Evolutionary conservation across 495 filamentous ascomycete species (phyloP).

Genomic region (Xylaria grammica): DNA sequence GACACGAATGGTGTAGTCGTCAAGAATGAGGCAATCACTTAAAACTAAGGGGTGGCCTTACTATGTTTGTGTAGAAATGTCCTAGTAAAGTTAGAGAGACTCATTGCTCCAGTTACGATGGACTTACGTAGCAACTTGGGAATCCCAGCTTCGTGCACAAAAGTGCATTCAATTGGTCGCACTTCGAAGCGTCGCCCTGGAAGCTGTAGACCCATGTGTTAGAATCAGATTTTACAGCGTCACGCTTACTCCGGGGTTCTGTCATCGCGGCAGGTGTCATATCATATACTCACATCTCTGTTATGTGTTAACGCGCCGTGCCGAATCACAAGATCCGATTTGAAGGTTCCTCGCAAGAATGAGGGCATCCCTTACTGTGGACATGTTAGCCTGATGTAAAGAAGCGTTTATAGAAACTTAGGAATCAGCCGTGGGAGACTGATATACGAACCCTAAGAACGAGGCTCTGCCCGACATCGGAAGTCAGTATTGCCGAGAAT

Average conservation of each 20-base stretch:
- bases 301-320: slow-evolving; percentile 5
- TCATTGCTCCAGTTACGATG: background rate
- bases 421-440: background rate
- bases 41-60: slow-evolving; percentile 3
- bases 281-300: slow-evolving; percentile 20
- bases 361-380: slow-evolving; percentile 6
- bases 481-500: background rate
- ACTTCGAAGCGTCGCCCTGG: slow-evolving; percentile 76
- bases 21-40: background rate
- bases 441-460: slow-evolving; percentile 61
- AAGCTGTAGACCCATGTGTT: slow-evolving; percentile 51
- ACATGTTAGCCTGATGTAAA: background rate
- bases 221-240: background rate
- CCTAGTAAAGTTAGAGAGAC: slow-evolving; percentile 17
- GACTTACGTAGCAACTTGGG: slow-evolving; percentile 59
- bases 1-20: background rate
- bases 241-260: background rate
- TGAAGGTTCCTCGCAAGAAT: background rate
- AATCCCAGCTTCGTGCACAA: slow-evolving; percentile 89
- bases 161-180: slow-evolving; percentile 76
- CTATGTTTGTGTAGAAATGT: slow-evolving; percentile 44
- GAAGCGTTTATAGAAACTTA: background rate
- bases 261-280: background rate
- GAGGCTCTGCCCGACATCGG: slow-evolving; percentile 54
- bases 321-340: background rate